Evolutionary conservation across 2,329 filamentous ascomycete genomes (phyloP).

Genomic region (Trichoderma breve): DNA sequence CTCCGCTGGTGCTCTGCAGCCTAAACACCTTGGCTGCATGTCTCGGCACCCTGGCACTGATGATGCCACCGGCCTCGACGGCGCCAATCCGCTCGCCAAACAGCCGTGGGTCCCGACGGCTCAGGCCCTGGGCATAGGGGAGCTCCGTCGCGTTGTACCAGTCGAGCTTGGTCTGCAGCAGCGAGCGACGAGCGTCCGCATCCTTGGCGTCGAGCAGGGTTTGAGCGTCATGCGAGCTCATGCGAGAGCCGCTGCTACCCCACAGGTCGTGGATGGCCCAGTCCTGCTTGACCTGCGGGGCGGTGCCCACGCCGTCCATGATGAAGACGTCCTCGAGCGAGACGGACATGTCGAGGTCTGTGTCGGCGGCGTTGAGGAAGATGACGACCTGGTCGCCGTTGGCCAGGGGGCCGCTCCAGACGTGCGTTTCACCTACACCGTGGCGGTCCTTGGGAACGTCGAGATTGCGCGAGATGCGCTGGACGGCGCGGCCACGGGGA

Average conservation of each 20-base stretch:
- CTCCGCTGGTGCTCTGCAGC: conserved; percentile 11
- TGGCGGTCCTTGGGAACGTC: conserved; percentile 26
- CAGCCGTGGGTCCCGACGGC: conserved; percentile 1
- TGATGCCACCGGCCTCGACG: not conserved
- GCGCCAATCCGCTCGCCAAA: conserved; percentile 16
- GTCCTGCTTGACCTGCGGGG: conserved; percentile 8
- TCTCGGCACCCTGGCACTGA: conserved; percentile 1
- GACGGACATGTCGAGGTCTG: conserved; percentile 20
- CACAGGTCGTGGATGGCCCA: conserved; percentile 17
- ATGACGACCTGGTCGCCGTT: conserved; percentile 20
- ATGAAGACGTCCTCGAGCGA: conserved; percentile 17
- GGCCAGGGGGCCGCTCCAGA: conserved; percentile 30
- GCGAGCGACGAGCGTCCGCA: not conserved
- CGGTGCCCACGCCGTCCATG: conserved; percentile 16
- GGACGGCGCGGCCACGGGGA: conserved; percentile 28
- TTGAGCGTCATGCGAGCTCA: not conserved
- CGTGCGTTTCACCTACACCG: conserved; percentile 28
- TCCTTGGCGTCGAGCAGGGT: conserved; percentile 3
- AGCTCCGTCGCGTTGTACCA: conserved; percentile 18
- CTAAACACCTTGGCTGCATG: conserved; percentile 18
- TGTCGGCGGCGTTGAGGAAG: conserved; percentile 19
- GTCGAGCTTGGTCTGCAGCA: not conserved
- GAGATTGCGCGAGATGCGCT: conserved; percentile 19
- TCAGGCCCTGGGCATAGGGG: conserved; percentile 15
- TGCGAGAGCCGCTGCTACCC: not conserved